These are phyloP conservation scores for Fusarium subtropicale DNA, from an alignment of 2,329 filamentous ascomycete species.

Conservation along the genomic window DNA sequence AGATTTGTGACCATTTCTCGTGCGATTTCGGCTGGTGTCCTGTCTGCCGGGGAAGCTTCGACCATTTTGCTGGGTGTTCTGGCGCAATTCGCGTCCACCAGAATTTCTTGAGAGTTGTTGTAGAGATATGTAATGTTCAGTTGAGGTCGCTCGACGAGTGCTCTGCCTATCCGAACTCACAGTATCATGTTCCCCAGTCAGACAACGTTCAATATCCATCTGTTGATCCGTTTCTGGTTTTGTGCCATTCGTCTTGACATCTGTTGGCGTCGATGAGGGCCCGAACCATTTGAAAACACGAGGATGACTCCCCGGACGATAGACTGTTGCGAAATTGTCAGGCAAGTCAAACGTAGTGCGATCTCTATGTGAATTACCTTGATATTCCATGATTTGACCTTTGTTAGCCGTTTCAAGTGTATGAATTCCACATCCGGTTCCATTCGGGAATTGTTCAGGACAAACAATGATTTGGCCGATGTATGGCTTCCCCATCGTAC, in stretches of 20 bases:
- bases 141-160: background rate
- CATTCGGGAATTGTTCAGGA: background rate
- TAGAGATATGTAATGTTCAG: too few species aligned
- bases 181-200: background rate
- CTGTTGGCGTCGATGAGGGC: accelerated
- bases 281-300: background rate
- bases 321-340: background rate
- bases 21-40: background rate
- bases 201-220: background rate
- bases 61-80: background rate
- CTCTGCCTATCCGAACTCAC: too few species aligned
- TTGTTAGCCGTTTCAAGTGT: background rate
- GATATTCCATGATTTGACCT: accelerated
- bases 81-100: too few species aligned
- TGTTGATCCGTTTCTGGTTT: background rate
- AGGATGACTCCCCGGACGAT: background rate
- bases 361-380: background rate
- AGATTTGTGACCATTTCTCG: accelerated
- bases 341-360: accelerated
- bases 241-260: background rate
- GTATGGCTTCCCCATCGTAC: background rate
- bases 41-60: background rate
- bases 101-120: too few species aligned
- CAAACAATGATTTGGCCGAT: background rate
- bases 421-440: background rate